Evolutionary conservation across 495 filamentous ascomycete genomes (phyloP), one percentile per base, ranked within the genome.

Genomic region (Penicillium waksmanii): DNA sequence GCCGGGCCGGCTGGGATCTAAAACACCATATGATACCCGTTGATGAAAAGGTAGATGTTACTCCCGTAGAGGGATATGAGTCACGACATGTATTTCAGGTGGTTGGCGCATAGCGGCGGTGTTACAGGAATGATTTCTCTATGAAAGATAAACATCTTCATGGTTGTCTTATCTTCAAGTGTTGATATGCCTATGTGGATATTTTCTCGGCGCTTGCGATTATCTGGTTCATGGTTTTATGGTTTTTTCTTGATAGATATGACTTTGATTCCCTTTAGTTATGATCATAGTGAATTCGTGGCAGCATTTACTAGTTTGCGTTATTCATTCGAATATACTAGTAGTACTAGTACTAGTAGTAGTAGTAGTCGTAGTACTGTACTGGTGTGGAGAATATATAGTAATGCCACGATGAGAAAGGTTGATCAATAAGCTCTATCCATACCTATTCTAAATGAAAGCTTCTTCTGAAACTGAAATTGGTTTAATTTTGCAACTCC

Each of bases 11-110:
- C 3, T 99, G 95, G 95, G 84, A 89, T n/a, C 71, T 98, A 43
- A 64, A 84, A n/a, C 93, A 98, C 66, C 83, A 90, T 49, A 96
- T 96, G 93, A 84, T 96, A 53, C 84, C 86, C n/a, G 70, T 80
- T 3, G 77, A 82, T 27, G 84, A 90, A 67, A 76, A 83, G n/a
- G 76, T 91, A 19, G 73, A 85, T 21, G 72, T 87, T 12, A 67
- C 63, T 60, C 59, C 82, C 35, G 81, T 83, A 21, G 85, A 91
- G 51, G 88, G 87, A 61, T 89, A 82, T 58, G 73, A 78, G 53
- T 89, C 85, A 70, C 79, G 90, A 66, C 87, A 88, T 72, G 69
- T 82, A 42, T 89, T 89, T 76, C 82, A 73, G 62, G 70, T 76
- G 69, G 71, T 77, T 63, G 70, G 71, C 64, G 75, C 75, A 79